Evolutionary conservation across 23 red algal genomes (phyloP).

Genomic region (Chondrus crispus): DNA sequence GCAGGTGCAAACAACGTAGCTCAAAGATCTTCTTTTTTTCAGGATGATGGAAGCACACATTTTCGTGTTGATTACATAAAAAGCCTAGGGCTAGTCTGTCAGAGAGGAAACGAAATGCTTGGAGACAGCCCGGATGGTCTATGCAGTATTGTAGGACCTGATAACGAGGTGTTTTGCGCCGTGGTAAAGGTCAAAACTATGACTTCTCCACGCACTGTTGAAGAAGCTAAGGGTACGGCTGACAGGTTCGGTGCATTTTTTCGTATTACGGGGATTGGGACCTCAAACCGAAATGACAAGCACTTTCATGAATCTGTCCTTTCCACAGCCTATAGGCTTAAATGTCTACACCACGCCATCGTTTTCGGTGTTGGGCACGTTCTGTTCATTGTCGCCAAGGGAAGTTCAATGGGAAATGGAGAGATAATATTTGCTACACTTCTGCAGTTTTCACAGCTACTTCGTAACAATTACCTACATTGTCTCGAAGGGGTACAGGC

Average conservation of each 20-base stretch:
- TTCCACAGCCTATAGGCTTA: neutral
- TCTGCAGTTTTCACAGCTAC: neutral
- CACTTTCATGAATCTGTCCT: neutral
- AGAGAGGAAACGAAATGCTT: neutral
- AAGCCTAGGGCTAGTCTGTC: neutral
- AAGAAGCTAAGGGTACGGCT: neutral
- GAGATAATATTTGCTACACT: neutral
- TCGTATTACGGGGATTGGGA: neutral
- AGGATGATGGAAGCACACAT: neutral
- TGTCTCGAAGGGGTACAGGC: neutral
- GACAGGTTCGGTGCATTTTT: neutral
- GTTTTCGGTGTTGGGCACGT: neutral
- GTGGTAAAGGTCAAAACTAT: neutral
- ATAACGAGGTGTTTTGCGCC: neutral
- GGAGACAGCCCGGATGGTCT: neutral
- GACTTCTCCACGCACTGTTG: neutral
- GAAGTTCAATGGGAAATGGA: neutral
- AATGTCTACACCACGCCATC: neutral
- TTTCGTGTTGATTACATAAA: neutral
- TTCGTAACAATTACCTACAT: neutral
- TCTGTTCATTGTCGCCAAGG: constrained; percentile 17
- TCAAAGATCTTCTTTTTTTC: neutral
- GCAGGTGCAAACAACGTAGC: neutral
- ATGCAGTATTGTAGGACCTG: neutral
- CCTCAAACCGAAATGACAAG: neutral